phyloP scores from a whole-genome alignment of 495 filamentous ascomycete genomes.

The Penicillium cosmopolitanum region DNA sequence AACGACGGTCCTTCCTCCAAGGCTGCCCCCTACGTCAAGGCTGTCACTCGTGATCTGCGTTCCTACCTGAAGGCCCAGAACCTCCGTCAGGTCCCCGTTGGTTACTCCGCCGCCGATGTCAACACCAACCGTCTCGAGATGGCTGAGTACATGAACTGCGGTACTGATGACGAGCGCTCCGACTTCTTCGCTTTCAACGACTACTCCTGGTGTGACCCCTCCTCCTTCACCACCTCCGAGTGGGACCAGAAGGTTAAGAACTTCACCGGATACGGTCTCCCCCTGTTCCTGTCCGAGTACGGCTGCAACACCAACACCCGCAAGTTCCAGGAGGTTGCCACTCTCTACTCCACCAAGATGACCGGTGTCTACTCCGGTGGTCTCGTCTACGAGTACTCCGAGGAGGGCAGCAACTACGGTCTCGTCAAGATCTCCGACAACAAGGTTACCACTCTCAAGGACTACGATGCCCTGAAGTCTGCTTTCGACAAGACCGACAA shows the following conservation, averaged over 20 bases:
- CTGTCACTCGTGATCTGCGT: conserved; percentile 88
- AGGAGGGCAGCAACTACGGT: conserved; percentile 77
- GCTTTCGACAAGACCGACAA: conserved; percentile 64
- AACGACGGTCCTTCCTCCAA: conserved; percentile 77
- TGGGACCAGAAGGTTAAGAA: conserved; percentile 93
- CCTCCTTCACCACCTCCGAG: conserved; percentile 74
- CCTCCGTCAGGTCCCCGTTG: conserved; percentile 82
- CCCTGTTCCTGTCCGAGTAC: conserved; percentile 95
- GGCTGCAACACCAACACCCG: conserved; percentile 84
- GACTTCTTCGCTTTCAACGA: conserved; percentile 99
- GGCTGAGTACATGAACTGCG: conserved; percentile 94
- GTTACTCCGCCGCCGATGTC: conserved; percentile 87
- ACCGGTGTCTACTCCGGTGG: conserved; percentile 92
- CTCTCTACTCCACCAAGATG: conserved; percentile 86
- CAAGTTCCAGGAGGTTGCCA: conserved; percentile 75
- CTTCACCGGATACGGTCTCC: conserved; percentile 87
- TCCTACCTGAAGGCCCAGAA: conserved; percentile 77
- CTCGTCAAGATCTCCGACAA: conserved; percentile 69
- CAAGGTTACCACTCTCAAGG: conserved; percentile 57
- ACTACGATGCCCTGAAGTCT: conserved; percentile 68
- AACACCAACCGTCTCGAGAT: conserved; percentile 85
- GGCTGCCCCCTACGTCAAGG: conserved; percentile 88
- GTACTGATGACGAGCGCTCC: conserved; percentile 77
- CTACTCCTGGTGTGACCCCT: conserved; percentile 94
- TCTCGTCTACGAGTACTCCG: conserved; percentile 91